Evolutionary conservation across 306 rosid genomes (phyloP), one percentile per base, ranked within the genome.

Genomic region (Morella rubra): DNA sequence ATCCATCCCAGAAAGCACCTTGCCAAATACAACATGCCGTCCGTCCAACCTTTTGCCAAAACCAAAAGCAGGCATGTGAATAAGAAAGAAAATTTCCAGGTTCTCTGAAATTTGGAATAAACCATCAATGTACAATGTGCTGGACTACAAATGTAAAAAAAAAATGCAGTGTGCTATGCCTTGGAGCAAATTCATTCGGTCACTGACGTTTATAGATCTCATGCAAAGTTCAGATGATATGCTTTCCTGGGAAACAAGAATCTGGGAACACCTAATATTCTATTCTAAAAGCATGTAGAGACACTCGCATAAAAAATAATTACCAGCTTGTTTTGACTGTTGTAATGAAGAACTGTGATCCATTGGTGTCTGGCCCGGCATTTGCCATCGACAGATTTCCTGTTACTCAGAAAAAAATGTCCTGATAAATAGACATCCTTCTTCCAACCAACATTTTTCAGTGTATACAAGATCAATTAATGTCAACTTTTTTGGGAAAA

Each of bases 381-480:
- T 95, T 95, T 53, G 98, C 98, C 97, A 95, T 92, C 0, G 93
- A 92, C 77, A 95, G 42, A 82, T 84, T 80, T 78, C 98, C 98
- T 94, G 85, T 64, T 22, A 49, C 44, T 56, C 84, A 80, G 69
- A 14, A 27, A 13, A 59, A 32, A 50, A 40, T 27, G 37, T 40
- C 37, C 58, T 27, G 15, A 7, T 49, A 24, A 37, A 32, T 59
- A 10, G 0, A 45, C n/a, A 56, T 7, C 7, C 62, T 16, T 45
- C 51, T 4, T 15, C 3, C 42, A 14, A 13, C 37, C 42, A 8
- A 66, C 50, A 42, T 8, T 58, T 46, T n/a, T 10, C 11, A 8
- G 41, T 60, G 18, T 13, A 58, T 12, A n/a, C 49, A 1, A 50
- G 27, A 70, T 49, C 53, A 19, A 50, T 49, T 11, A 22, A 14